Conservation (phyloP, 768 basidiomycete species). For the Russula olivacea region DNA sequence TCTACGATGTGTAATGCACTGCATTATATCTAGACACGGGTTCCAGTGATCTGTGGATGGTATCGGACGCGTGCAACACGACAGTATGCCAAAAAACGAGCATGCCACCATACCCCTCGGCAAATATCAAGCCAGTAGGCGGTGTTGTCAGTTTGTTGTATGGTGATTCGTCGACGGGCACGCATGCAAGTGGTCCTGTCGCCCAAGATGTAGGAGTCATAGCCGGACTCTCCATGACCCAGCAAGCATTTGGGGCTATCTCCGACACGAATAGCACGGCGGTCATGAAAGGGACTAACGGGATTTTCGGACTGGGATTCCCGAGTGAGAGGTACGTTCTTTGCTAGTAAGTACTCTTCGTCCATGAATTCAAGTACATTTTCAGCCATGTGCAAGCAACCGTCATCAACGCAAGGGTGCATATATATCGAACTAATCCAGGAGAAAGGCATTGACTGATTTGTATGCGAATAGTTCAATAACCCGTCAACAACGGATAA, state of each 20-base stretch:
- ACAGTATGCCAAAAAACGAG: slow-evolving; percentile 7
- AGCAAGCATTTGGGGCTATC: slow-evolving; percentile 61
- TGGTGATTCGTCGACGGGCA: slow-evolving; percentile 67
- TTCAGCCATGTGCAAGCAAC: slow-evolving; percentile 15
- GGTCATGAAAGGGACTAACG: slow-evolving; percentile 47
- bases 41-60: slow-evolving; percentile 24
- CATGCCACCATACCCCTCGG: slow-evolving; percentile 20
- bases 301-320: slow-evolving; percentile 73
- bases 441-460: neutral
- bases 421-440: neutral
- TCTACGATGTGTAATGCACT: neutral
- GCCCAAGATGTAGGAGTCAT: slow-evolving; percentile 53
- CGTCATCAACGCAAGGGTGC: slow-evolving; percentile 12
- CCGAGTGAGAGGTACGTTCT: slow-evolving; percentile 34
- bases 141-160: slow-evolving; percentile 50
- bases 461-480: slow-evolving; percentile 10
- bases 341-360: no score
- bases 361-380: neutral
- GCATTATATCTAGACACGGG: slow-evolving; percentile 17
- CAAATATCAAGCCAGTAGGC: slow-evolving; percentile 25
- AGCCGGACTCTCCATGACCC: slow-evolving; percentile 44
- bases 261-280: slow-evolving; percentile 64
- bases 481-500: slow-evolving; percentile 15
- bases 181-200: slow-evolving; percentile 59
- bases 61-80: slow-evolving; percentile 17